Evolutionary conservation across 2,329 filamentous ascomycete genomes (phyloP).

Genomic region (Magnaporthiopsis rhizophila): DNA sequence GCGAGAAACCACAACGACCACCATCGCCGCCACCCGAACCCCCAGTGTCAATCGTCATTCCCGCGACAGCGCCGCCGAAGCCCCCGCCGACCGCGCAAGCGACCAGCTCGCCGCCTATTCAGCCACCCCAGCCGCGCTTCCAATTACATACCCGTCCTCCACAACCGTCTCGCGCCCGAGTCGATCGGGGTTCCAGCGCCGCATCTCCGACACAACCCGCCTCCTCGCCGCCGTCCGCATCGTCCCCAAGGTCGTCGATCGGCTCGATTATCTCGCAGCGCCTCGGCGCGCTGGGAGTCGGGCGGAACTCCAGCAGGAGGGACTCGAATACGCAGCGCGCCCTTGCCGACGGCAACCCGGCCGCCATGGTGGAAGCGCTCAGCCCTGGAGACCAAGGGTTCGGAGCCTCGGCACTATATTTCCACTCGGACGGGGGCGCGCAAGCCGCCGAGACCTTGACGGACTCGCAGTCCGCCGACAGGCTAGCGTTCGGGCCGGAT

Average conservation of each 20-base stretch:
- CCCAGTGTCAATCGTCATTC: too few species aligned
- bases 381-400: conserved; percentile 3
- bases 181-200: too few species aligned
- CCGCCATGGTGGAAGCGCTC: background rate
- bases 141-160: background rate
- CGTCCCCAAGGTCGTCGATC: too few species aligned
- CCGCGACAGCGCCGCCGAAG: background rate
- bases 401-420: conserved; percentile 4
- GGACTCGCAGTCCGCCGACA: conserved; percentile 4
- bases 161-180: too few species aligned
- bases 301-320: too few species aligned
- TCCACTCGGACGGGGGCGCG: conserved; percentile 6
- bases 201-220: too few species aligned
- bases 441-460: conserved; percentile 7
- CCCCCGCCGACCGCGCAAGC: background rate
- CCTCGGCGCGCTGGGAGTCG: too few species aligned
- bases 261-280: too few species aligned
- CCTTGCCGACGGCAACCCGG: background rate
- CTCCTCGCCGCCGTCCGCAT: too few species aligned
- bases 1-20: background rate
- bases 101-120: background rate
- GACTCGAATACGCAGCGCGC: too few species aligned
- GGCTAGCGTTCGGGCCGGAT: background rate
- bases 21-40: background rate
- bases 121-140: background rate